These are phyloP conservation scores for Penicillium occitanis DNA, from an alignment of 2,329 filamentous ascomycete genomes.

Conservation along the genomic window DNA sequence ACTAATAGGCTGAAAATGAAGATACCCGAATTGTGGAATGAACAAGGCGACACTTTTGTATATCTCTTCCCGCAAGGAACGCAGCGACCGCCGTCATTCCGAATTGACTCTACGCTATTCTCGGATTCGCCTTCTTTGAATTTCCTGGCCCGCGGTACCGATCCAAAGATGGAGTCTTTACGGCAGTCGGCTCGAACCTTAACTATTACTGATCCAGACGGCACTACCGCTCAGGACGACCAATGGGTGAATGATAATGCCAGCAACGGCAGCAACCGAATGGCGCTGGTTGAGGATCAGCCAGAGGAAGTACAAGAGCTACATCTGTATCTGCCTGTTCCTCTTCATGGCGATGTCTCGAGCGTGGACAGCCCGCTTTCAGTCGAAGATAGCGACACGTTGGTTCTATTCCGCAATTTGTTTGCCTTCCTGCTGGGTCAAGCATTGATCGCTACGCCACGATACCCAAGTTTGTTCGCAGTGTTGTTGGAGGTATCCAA, in stretches of 20 bases:
- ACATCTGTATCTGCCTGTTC: conserved; percentile 60
- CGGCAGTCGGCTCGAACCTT: conserved; percentile 34
- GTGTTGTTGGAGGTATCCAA: conserved; percentile 63
- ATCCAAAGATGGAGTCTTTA: conserved; percentile 45
- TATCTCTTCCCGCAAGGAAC: conserved; percentile 61
- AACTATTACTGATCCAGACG: conserved; percentile 30
- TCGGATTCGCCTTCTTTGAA: conserved; percentile 58
- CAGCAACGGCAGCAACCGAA: conserved; percentile 50
- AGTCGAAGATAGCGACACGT: conserved; percentile 55
- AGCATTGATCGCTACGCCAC: conserved; percentile 59
- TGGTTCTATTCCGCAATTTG: conserved; percentile 62
- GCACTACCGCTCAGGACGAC: conserved; percentile 37
- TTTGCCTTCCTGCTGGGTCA: conserved; percentile 65
- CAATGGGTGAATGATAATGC: conserved; percentile 38
- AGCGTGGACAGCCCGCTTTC: conserved; percentile 35
- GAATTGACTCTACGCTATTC: conserved; percentile 59
- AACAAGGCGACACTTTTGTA: conserved; percentile 62
- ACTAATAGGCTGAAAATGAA: conserved; percentile 26
- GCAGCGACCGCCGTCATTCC: conserved; percentile 60
- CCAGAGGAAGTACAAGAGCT: conserved; percentile 45
- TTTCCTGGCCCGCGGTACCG: conserved; percentile 54
- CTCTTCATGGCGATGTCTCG: conserved; percentile 53
- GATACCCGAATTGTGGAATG: conserved; percentile 63
- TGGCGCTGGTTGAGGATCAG: conserved; percentile 49
- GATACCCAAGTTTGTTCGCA: conserved; percentile 56